These are phyloP conservation scores for Paracoccidioides lutzii DNA, from an alignment of 2,329 filamentous ascomycete species.

Conservation along the genomic window DNA sequence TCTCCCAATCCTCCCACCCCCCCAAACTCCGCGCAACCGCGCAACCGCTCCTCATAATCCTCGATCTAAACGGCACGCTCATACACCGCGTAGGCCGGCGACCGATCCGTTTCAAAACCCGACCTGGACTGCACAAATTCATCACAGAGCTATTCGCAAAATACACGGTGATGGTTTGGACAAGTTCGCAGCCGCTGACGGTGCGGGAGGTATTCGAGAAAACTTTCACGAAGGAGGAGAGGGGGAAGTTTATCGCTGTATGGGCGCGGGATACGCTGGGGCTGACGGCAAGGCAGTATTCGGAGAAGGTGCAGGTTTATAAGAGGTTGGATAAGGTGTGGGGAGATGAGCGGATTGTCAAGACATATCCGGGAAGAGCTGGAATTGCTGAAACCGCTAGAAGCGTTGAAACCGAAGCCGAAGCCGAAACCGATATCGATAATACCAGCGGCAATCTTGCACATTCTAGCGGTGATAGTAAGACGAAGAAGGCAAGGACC, in stretches of 20 bases:
- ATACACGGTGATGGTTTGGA: slow-evolving; percentile 81
- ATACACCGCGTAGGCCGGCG: slow-evolving; percentile 52
- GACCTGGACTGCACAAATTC: slow-evolving; percentile 57
- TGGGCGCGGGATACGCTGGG: slow-evolving; percentile 72
- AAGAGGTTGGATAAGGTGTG: slow-evolving; percentile 70
- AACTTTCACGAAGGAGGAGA: slow-evolving; percentile 47
- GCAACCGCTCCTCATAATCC: slow-evolving; percentile 61
- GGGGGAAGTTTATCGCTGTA: slow-evolving; percentile 47
- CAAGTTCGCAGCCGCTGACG: slow-evolving; percentile 64
- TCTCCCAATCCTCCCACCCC: slow-evolving; percentile 39
- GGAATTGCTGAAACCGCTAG: not conserved
- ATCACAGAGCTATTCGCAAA: slow-evolving; percentile 59
- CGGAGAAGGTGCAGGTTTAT: slow-evolving; percentile 67
- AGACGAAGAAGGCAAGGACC: slow-evolving; percentile 1
- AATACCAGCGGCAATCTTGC: not conserved
- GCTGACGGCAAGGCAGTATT: slow-evolving; percentile 52
- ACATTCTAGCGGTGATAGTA: not conserved
- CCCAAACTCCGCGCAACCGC: slow-evolving; percentile 35
- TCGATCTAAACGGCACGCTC: slow-evolving; percentile 90
- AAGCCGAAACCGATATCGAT: not conserved
- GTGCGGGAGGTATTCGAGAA: slow-evolving; percentile 46
- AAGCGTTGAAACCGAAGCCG: slow-evolving; percentile 7
- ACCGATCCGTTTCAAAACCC: slow-evolving; percentile 46
- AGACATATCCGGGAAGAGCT: slow-evolving; percentile 22
- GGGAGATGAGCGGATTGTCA: slow-evolving; percentile 34